Evolutionary conservation across 257 asterid species (phyloP), one percentile per base, ranked within the genome.

Genomic region (Penstemon barbatus): DNA sequence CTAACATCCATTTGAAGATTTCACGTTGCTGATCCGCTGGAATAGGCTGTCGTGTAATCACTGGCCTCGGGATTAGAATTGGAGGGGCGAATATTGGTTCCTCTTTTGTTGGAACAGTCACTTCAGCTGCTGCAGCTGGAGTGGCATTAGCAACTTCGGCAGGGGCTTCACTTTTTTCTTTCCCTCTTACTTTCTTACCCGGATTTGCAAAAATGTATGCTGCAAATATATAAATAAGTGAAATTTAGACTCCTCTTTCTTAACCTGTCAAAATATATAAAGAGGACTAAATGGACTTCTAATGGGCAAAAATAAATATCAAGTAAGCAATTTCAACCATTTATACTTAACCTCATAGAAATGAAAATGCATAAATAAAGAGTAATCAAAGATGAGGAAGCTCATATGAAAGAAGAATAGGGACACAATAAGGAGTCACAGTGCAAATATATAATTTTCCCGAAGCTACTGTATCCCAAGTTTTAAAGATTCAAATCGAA

Each of bases 1-100:
- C 91, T 46, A 88, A 78, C 61, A 84, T 86, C 97, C 94, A 88
- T 72, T 82, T 73, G 77, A 88, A 86, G 55, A 83, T 66, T 61
- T 86, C 88, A 10, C 78, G 88, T 66, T 90, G 94, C 69, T 84
- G 80, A 45, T 79, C 83, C 78, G 76, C 84, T 8, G 81, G 88
- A 61, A 88, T 45, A 6, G 84, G 86, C 63, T 71, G 73, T 25
- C 77, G 83, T 68, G 72, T 76, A 57, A 78, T 74, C 78, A 77
- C 77, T 13, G 88, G 88, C 61, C 46, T 80, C 3, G 76, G 33
- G 7, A 69, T 40, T 5, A 84, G 81, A 58, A 69, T 40, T 5
- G 86, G 81, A 58, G 86, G 82, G 63, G 76, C 12, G 45, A 79
- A 3, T 45, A 66, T 52, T 4, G 83, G 82, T 52, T 79, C 81